phyloP scores from a whole-genome alignment of 2,329 filamentous ascomycete genomes.

The Claviceps sp. region DNA sequence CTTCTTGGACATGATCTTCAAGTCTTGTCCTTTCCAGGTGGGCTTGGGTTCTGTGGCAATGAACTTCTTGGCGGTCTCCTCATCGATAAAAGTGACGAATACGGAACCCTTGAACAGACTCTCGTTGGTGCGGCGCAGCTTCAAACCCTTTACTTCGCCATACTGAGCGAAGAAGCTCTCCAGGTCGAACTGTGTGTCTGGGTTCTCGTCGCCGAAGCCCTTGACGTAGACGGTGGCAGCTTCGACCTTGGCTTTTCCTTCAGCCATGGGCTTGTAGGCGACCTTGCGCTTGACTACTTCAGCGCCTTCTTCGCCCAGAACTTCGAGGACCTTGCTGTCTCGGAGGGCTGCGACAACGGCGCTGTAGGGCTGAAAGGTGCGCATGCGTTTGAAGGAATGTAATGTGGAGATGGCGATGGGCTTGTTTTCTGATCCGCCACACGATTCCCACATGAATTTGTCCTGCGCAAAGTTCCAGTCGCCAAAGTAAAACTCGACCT shows the following conservation, averaged over 20 bases:
- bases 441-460: constrained; percentile 69
- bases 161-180: constrained; percentile 81
- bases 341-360: constrained; percentile 74
- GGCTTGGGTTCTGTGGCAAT: constrained; percentile 68
- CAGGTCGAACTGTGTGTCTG: constrained; percentile 80
- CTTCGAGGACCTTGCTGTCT: constrained; percentile 57
- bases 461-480: constrained; percentile 83
- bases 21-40: constrained; percentile 66
- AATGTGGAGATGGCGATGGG: constrained; percentile 67
- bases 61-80: constrained; percentile 70
- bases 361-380: constrained; percentile 76
- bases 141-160: constrained; percentile 68
- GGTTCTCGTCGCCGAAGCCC: constrained; percentile 78
- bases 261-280: constrained; percentile 45
- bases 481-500: constrained; percentile 95
- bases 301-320: constrained; percentile 59
- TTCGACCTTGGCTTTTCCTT: constrained; percentile 52
- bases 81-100: constrained; percentile 79
- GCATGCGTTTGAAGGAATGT: constrained; percentile 89
- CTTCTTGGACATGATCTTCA: constrained; percentile 77
- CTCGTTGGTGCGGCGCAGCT: constrained; percentile 63
- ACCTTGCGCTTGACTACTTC: constrained; percentile 67
- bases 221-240: constrained; percentile 78
- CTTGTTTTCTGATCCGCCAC: constrained; percentile 68
- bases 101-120: constrained; percentile 89